Evolutionary conservation across 164 flowering plant species (phyloP), one percentile per base, ranked within the genome.

Genomic region (Liriodendron chinense): DNA sequence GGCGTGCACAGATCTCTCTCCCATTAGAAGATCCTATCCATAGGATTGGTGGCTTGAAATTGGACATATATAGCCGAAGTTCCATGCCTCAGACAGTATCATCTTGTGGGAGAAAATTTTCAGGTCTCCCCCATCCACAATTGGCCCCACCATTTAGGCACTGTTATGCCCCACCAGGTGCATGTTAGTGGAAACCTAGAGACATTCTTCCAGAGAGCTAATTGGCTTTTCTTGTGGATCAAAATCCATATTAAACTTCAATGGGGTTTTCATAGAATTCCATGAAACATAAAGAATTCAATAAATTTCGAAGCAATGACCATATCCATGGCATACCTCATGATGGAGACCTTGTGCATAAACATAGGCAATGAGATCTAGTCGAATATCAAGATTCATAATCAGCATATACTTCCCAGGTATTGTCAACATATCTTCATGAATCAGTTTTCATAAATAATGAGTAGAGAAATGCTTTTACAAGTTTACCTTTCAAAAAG

Each of bases 351-450:
- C 69, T 82, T 92, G 22, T 92, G 94, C 78, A 77, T 83, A 20
- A 89, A 82, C 74, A 78, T 94, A 73, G 75, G 91, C 77, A 86
- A 75, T 78, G 98, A 94, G 81, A 94, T 94, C 71, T 88, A 82
- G 77, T 85, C 91, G 61, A 96, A 94, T 72, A 91, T 90, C 74
- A 89, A 91, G 82, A 92, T 94, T 72, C 93, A 91, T 82, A 87
- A 91, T 77, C 91, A 91, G 78, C 90, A 94, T 61, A 80, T 94
- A 80, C 89, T 94, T 67, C 98, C 98, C 3, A 94, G 98, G 98
- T 94, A 84, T 34, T 23, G n/a, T 20, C 28, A 24, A 56, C 68
- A 68, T 28, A 61, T 81, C 78, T 47, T 62, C 23, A 16, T 53
- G 14, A 53, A 16, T 53, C 14, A 53, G 14, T 53, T 53, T 53